Percentiles rank a stretch among this genome's conserved stretches.
These are phyloP conservation scores for Onygena corvina DNA, from an alignment of 2,329 filamentous ascomycete genomes.

Conservation along the genomic window DNA sequence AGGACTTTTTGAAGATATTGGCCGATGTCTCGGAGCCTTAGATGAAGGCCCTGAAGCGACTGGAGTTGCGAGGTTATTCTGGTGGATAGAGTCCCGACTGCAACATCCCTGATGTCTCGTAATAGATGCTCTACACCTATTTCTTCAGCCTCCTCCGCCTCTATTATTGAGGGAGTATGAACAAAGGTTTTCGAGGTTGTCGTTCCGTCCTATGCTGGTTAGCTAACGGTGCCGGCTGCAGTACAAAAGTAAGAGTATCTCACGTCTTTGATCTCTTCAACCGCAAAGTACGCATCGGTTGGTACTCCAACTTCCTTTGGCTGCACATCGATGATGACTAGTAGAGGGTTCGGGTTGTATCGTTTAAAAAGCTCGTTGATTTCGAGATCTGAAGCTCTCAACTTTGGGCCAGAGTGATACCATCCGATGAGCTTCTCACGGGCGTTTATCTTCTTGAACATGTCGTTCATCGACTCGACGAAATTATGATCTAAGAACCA, in stretches of 20 bases:
- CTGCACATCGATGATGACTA: conserved; percentile 97
- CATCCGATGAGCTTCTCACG: conserved; percentile 97
- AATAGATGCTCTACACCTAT: conserved; percentile 97
- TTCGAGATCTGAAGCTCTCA: conserved; percentile 90
- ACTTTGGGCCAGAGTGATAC: conserved; percentile 97
- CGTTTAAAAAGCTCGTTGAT: conserved; percentile 99
- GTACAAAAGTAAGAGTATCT: conserved; percentile 26
- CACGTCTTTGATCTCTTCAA: conserved; percentile 99
- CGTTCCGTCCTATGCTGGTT: conserved; percentile 66
- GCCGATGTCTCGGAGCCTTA: conserved; percentile 88
- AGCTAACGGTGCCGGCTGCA: neutral
- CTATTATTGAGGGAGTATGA: conserved; percentile 94
- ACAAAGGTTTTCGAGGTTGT: conserved; percentile 96
- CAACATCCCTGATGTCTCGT: conserved; percentile 94
- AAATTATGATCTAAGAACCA: conserved; percentile 99
- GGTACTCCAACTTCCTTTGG: conserved; percentile 96
- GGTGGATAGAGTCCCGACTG: conserved; percentile 89
- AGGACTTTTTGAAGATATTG: conserved; percentile 93
- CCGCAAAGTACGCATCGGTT: conserved; percentile 96
- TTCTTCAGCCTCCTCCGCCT: conserved; percentile 97
- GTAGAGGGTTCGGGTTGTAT: conserved; percentile 89
- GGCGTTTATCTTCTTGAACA: conserved; percentile 99
- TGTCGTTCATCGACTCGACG: conserved; percentile 98
- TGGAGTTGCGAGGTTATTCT: conserved; percentile 96
- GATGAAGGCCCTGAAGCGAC: conserved; percentile 88